A percentile compares a stretch with the other conserved stretches of the same genome.
These are phyloP conservation scores for Candida tibetensis DNA, from an alignment of 805 yeast genomes.

Conservation along the genomic window DNA sequence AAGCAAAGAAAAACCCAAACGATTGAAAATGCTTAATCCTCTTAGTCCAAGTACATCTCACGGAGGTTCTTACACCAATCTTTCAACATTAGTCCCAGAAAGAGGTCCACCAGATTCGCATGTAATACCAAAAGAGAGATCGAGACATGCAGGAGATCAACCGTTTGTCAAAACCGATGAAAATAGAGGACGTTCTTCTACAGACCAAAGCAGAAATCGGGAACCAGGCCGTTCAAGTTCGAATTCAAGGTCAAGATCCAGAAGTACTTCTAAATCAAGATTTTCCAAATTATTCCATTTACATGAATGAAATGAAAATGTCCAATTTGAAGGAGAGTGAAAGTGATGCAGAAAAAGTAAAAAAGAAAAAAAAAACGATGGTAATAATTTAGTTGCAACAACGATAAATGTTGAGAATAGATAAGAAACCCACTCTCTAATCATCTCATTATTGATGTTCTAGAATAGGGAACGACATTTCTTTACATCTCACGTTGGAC, in stretches of 20 bases:
- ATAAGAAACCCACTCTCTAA: too few relatives aligned
- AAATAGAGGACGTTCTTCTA: background rate
- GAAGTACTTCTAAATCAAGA: constrained; percentile 4
- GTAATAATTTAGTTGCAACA: too few relatives aligned
- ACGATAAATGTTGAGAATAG: too few relatives aligned
- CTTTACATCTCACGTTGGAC: too few relatives aligned
- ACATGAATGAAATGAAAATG: too few relatives aligned
- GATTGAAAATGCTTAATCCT: constrained; percentile 11
- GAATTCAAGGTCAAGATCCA: constrained; percentile 12
- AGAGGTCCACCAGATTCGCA: constrained; percentile 7
- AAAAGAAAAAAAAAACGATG: too few relatives aligned
- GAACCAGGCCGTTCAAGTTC: constrained; percentile 21
- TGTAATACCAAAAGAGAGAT: background rate
- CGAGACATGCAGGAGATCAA: background rate
- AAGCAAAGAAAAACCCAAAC: constrained; percentile 16
- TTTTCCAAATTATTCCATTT: constrained; percentile 17
- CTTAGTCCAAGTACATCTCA: constrained; percentile 19
- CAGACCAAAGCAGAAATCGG: constrained; percentile 6
- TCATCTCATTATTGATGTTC: too few relatives aligned
- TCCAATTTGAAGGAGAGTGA: too few relatives aligned
- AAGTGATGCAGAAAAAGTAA: too few relatives aligned
- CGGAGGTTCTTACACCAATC: constrained; percentile 16
- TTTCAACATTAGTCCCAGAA: constrained; percentile 12
- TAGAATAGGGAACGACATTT: too few relatives aligned
- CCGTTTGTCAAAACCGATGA: constrained; percentile 3